A percentile compares a stretch with the other conserved stretches of the same genome.
Conservation (phyloP, 2,329 filamentous ascomycete genomes). For the Hypocrella siamensis region DNA sequence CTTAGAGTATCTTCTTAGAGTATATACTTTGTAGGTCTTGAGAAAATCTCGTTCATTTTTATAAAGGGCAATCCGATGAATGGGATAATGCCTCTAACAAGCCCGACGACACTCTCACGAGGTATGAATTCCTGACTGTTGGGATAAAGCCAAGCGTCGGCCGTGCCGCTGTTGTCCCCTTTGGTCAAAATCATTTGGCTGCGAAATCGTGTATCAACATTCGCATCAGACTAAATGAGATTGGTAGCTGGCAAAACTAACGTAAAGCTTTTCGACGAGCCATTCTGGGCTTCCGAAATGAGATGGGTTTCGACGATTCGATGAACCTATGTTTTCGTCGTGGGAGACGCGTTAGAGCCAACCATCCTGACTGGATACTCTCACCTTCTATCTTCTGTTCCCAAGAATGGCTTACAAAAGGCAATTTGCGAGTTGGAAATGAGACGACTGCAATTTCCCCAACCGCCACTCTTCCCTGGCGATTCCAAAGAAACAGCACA, state of each 20-base stretch:
- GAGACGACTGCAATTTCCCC: not conserved
- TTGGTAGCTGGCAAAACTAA: not conserved
- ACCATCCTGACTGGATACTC: too few relatives aligned
- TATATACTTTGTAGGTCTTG: not conserved
- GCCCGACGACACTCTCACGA: not conserved
- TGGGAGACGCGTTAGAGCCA: too few relatives aligned
- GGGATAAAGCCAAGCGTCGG: not conserved
- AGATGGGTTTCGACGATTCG: not conserved
- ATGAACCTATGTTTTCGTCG: not conserved
- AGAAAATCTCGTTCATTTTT: conserved; percentile 1
- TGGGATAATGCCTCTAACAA: not conserved
- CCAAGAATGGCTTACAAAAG: not conserved
- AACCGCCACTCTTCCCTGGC: not conserved
- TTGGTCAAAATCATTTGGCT: conserved; percentile 1
- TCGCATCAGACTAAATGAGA: not conserved
- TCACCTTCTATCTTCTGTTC: too few relatives aligned
- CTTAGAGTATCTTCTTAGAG: not conserved
- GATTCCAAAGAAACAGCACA: not conserved
- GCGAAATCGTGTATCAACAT: not conserved
- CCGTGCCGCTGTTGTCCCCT: not conserved
- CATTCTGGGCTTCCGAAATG: not conserved
- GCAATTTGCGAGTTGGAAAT: not conserved
- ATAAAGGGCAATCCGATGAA: not conserved
- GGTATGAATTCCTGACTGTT: not conserved
- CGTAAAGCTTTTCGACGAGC: not conserved